Evolutionary conservation across 2,329 filamentous ascomycete species (phyloP).

Genomic region (Hyphodiscus sp.): DNA sequence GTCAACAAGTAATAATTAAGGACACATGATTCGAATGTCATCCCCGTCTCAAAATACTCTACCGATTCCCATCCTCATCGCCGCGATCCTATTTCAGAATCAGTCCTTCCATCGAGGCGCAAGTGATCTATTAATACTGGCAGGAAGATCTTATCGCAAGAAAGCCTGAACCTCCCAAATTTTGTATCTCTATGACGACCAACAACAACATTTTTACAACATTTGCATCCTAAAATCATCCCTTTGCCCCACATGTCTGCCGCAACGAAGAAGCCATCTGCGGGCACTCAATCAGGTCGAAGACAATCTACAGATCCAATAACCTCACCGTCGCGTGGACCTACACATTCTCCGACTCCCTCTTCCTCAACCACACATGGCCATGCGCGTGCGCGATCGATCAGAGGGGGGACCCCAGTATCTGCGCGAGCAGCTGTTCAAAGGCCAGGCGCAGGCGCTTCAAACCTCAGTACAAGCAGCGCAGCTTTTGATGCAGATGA

Average conservation of each 20-base stretch:
- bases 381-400: conserved; percentile 56
- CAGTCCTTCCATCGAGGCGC: neutral
- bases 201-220: conserved; percentile 10
- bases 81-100: neutral
- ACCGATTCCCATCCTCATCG: neutral
- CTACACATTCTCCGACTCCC: conserved; percentile 24
- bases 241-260: conserved; percentile 33
- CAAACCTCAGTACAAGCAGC: conserved; percentile 27
- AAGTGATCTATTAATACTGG: neutral
- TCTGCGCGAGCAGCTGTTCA: conserved; percentile 67
- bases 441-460: conserved; percentile 39
- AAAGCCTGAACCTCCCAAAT: neutral
- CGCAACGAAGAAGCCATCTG: conserved; percentile 35
- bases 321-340: conserved; percentile 17
- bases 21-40: conserved; percentile 8
- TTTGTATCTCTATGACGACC: conserved; percentile 4
- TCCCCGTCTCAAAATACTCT: neutral
- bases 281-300: conserved; percentile 19
- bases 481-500: conserved; percentile 43
- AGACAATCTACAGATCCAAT: conserved; percentile 25
- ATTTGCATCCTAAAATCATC: conserved; percentile 1
- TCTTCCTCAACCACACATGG: conserved; percentile 23
- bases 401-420: conserved; percentile 58
- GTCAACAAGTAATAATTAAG: conserved; percentile 15
- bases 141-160: neutral